Conservation (phyloP, 1,284 basidiomycete genomes). For the Cerrena zonata region DNA sequence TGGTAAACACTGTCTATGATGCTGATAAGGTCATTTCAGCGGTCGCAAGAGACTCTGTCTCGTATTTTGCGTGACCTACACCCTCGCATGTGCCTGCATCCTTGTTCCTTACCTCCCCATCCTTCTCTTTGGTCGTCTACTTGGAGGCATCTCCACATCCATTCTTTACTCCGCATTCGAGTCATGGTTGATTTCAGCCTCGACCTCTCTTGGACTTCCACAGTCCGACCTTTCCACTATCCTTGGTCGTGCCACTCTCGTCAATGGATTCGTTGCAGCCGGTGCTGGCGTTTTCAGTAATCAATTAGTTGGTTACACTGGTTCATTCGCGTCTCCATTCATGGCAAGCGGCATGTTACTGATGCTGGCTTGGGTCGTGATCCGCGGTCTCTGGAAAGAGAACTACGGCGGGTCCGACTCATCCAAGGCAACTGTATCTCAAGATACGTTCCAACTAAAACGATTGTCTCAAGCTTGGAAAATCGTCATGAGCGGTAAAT, state of each 20-base stretch:
- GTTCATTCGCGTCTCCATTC: conserved; percentile 57
- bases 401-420: conserved; percentile 54
- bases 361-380: conserved; percentile 49
- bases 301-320: conserved; percentile 44
- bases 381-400: conserved; percentile 56
- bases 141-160: conserved; percentile 66
- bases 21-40: conserved; percentile 26
- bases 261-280: conserved; percentile 68
- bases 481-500: conserved; percentile 45
- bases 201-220: conserved; percentile 45
- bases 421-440: conserved; percentile 10
- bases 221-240: conserved; percentile 60
- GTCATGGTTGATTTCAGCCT: conserved; percentile 65
- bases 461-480: conserved; percentile 53
- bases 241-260: conserved; percentile 63
- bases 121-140: conserved; percentile 54
- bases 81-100: conserved; percentile 52
- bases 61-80: conserved; percentile 62
- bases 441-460: conserved; percentile 45
- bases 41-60: conserved; percentile 65
- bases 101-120: conserved; percentile 51
- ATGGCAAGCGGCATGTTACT: conserved; percentile 55
- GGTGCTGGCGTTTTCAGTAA: conserved; percentile 61
- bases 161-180: conserved; percentile 73
- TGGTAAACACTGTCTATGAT: too few relatives aligned